phyloP scores from a whole-genome alignment of 176 grass and related monocot genomes.

The Alloteropsis semialata region DNA sequence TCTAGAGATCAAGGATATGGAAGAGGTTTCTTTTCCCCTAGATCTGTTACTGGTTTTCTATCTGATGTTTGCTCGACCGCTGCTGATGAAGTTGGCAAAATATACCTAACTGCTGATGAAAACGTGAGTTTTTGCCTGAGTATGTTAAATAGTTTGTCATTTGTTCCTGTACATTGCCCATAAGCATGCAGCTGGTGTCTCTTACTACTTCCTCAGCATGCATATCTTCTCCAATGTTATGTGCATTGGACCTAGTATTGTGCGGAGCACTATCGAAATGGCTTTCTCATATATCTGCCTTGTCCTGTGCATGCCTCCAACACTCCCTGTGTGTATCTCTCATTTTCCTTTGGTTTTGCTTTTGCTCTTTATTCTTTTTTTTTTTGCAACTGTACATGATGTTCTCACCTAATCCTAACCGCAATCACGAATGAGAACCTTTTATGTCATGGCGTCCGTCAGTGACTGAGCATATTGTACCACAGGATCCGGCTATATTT shows the following conservation, averaged over 20 bases:
- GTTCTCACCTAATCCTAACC: background rate
- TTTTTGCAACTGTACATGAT: background rate
- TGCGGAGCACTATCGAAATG: background rate
- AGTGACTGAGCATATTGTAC: background rate
- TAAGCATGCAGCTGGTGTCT: background rate
- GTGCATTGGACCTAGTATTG: background rate
- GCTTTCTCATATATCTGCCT: background rate
- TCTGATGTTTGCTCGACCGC: conserved; percentile 87
- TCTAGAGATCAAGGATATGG: conserved; percentile 61
- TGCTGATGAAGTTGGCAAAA: conserved; percentile 99
- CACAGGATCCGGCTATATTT: background rate
- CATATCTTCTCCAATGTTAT: background rate
- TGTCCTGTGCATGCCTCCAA: background rate
- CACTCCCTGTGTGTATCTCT: background rate
- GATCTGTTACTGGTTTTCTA: conserved; percentile 92
- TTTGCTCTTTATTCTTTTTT: background rate
- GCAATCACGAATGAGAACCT: background rate
- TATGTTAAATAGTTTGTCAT: background rate
- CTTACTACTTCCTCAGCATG: conserved; percentile 7
- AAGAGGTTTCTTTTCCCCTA: conserved; percentile 93
- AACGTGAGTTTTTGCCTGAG: conserved; percentile 46
- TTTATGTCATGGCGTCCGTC: background rate
- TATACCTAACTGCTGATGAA: conserved; percentile 79
- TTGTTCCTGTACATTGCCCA: conserved; percentile 11
- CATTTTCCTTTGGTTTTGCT: background rate